phyloP scores from a whole-genome alignment of 2,329 filamentous ascomycete genomes.

The Paraphoma sp. region DNA sequence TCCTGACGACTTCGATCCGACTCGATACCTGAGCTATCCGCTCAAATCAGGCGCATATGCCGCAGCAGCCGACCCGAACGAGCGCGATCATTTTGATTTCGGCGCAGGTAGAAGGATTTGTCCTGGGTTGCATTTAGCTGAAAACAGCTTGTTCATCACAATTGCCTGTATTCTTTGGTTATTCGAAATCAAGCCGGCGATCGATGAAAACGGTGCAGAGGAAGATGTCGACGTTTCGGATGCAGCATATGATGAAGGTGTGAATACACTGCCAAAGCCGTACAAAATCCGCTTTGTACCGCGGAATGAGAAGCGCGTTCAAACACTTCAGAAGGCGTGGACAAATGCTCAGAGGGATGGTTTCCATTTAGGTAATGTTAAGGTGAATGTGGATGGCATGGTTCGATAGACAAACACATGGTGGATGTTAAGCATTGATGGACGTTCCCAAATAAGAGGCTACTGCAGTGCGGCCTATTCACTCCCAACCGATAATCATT shows the following conservation, averaged over 20 bases:
- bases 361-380: neutral
- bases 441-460: too few relatives aligned
- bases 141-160: constrained; percentile 26
- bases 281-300: constrained; percentile 27
- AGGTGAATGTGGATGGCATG: neutral
- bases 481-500: too few relatives aligned
- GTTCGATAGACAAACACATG: neutral
- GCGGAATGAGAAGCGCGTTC: constrained; percentile 20
- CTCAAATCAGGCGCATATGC: constrained; percentile 24
- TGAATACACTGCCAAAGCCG: constrained; percentile 35
- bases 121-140: constrained; percentile 30
- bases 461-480: too few relatives aligned
- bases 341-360: constrained; percentile 15
- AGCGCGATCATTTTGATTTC: constrained; percentile 34
- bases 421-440: neutral
- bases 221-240: constrained; percentile 41
- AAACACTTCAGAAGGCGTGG: constrained; percentile 28
- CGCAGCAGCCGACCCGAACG: constrained; percentile 26
- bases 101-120: constrained; percentile 31
- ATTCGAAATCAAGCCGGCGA: constrained; percentile 25
- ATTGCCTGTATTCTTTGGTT: constrained; percentile 31
- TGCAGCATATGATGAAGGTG: constrained; percentile 30
- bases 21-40: constrained; percentile 31
- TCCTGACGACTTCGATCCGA: constrained; percentile 38
- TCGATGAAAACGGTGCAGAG: constrained; percentile 28